Percentiles rank a stretch among this genome's conserved stretches.
These are phyloP conservation scores for Nicotiana tabacum DNA, from an alignment of 257 asterid genomes.

Conservation along the genomic window DNA sequence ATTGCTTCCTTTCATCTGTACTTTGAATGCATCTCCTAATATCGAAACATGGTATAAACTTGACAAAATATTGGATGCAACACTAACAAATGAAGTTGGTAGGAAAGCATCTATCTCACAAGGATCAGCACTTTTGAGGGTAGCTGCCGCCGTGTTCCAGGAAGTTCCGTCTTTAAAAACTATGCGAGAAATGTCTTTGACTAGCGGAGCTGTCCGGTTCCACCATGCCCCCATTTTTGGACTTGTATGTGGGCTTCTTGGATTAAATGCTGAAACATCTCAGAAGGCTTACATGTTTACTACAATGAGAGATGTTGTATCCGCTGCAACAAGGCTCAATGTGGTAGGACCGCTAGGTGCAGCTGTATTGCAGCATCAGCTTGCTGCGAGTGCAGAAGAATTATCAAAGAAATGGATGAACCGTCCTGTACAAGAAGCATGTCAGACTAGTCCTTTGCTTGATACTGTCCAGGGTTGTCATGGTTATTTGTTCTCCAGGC, in stretches of 20 bases:
- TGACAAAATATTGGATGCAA: slow-evolving; percentile 52
- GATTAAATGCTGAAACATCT: slow-evolving; percentile 53
- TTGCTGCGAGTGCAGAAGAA: slow-evolving; percentile 55
- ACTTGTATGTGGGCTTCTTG: slow-evolving; percentile 68
- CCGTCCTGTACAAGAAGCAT: slow-evolving; percentile 69
- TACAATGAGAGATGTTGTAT: slow-evolving; percentile 80
- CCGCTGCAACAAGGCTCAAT: slow-evolving; percentile 91
- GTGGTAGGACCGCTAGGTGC: slow-evolving; percentile 88
- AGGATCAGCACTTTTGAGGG: slow-evolving; percentile 89
- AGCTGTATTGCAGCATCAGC: slow-evolving; percentile 69
- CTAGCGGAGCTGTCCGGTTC: slow-evolving; percentile 33
- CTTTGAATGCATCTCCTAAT: slow-evolving; percentile 48
- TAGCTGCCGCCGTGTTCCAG: slow-evolving; percentile 60
- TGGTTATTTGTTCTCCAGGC: slow-evolving; percentile 84
- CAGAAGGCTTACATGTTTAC: slow-evolving; percentile 77
- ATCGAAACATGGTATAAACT: slow-evolving; percentile 56
- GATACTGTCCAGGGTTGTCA: slow-evolving; percentile 94
- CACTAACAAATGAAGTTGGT: slow-evolving; percentile 66
- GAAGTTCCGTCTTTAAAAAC: slow-evolving; percentile 53
- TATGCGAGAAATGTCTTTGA: slow-evolving; percentile 53
- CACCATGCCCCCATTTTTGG: slow-evolving; percentile 91
- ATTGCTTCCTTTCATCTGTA: slow-evolving; percentile 70
- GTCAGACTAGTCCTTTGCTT: slow-evolving; percentile 83
- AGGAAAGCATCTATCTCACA: slow-evolving; percentile 78
- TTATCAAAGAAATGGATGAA: slow-evolving; percentile 74